Conservation (phyloP, 495 filamentous ascomycete genomes). For the Glarea lozoyensis region DNA sequence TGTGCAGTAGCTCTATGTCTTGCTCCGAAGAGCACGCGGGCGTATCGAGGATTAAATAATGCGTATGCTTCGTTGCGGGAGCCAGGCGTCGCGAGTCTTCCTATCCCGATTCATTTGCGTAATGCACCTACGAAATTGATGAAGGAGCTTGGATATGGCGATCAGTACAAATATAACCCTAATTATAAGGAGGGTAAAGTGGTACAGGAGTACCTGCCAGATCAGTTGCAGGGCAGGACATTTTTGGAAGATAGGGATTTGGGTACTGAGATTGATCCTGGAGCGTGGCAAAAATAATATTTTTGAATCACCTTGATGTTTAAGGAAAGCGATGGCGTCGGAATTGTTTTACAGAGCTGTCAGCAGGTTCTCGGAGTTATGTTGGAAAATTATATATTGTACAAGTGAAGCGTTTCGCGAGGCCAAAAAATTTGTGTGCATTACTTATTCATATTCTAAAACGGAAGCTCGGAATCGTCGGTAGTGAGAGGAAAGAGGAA, state of each 20-base stretch:
- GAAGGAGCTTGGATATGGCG: conserved; percentile 85
- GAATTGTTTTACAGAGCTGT: not conserved
- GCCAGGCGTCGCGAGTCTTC: conserved; percentile 68
- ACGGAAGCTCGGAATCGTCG: too few species aligned
- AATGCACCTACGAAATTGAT: conserved; percentile 89
- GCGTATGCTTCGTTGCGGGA: conserved; percentile 65
- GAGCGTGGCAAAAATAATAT: conserved; percentile 15
- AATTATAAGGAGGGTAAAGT: conserved; percentile 79
- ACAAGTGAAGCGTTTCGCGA: too few species aligned
- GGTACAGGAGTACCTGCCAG: conserved; percentile 82
- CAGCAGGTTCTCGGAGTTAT: too few species aligned
- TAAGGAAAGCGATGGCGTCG: not conserved
- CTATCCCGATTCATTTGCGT: conserved; percentile 78
- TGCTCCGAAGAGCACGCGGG: conserved; percentile 76
- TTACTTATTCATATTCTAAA: too few species aligned
- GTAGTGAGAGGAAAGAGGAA: too few species aligned
- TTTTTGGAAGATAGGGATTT: conserved; percentile 83
- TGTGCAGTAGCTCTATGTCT: conserved; percentile 73
- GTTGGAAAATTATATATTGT: too few species aligned
- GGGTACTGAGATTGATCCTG: conserved; percentile 64
- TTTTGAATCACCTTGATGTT: too few species aligned
- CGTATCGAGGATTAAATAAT: conserved; percentile 75
- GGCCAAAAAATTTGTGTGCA: too few species aligned
- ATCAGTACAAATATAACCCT: conserved; percentile 94
- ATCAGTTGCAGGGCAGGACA: conserved; percentile 50